Evolutionary conservation across 768 basidiomycete species (phyloP).

Genomic region (Suillus subaureus): DNA sequence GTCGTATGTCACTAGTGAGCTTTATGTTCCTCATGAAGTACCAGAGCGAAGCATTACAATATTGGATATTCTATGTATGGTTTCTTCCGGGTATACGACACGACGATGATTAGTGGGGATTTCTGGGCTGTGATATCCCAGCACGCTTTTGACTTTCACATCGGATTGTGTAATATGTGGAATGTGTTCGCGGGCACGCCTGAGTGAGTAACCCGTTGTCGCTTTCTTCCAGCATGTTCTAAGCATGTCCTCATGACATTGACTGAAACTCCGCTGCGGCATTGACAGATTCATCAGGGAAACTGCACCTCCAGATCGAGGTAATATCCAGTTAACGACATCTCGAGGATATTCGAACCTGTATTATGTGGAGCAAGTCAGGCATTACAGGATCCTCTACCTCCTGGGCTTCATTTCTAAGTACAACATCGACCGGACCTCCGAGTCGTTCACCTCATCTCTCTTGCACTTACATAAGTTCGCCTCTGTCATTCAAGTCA

Average conservation of each 20-base stretch:
- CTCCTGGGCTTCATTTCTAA: conserved; percentile 24
- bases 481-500: conserved; percentile 7
- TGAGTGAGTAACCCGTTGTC: not conserved
- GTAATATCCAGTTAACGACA: not conserved
- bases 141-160: not conserved
- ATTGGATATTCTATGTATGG: not conserved
- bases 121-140: not conserved
- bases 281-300: not conserved
- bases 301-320: not conserved
- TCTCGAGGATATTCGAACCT: not conserved
- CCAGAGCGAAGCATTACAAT: not conserved
- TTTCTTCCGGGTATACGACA: not conserved
- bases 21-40: not conserved
- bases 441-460: conserved; percentile 23
- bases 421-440: conserved; percentile 29
- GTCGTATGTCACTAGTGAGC: not conserved
- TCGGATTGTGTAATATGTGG: not conserved
- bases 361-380: not conserved
- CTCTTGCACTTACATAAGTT: not conserved
- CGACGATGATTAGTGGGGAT: not conserved
- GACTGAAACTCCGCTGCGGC: not conserved
- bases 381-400: conserved; percentile 9
- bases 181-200: not conserved
- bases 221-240: not conserved
- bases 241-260: not conserved